phyloP scores from a whole-genome alignment of 140 eudicot species.

The Erigeron philadelphicus region DNA sequence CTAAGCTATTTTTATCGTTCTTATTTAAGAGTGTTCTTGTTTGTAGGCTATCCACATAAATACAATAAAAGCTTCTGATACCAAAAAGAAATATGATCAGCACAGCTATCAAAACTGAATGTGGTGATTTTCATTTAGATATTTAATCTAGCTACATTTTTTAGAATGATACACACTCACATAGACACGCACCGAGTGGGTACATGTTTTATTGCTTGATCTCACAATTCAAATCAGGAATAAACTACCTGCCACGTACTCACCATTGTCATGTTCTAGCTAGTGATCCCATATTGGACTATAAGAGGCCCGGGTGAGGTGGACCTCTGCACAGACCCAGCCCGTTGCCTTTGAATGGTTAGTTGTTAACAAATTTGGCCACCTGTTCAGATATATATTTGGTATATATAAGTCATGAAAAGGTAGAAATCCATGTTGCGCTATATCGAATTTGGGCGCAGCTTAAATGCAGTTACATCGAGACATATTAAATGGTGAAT shows the following conservation, averaged over 20 bases:
- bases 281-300: not conserved
- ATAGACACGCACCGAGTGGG: not conserved
- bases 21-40: too few relatives aligned
- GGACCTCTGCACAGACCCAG: not conserved
- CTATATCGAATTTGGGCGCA: not conserved
- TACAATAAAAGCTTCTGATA: not conserved
- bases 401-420: not conserved
- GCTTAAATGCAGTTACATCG: not conserved
- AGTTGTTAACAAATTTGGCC: not conserved
- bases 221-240: not conserved
- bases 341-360: conserved; percentile 1
- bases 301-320: not conserved
- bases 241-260: not conserved
- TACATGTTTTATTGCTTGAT: not conserved
- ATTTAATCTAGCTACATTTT: not conserved
- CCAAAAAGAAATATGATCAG: not conserved
- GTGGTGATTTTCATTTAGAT: not conserved
- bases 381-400: not conserved
- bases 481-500: not conserved
- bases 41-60: too few relatives aligned
- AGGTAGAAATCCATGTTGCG: not conserved
- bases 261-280: not conserved
- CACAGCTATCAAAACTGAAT: too few relatives aligned
- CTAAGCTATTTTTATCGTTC: too few relatives aligned
- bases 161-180: not conserved